Evolutionary conservation across 208 protist species (phyloP).

Genomic region (Leishmania braziliensis): DNA sequence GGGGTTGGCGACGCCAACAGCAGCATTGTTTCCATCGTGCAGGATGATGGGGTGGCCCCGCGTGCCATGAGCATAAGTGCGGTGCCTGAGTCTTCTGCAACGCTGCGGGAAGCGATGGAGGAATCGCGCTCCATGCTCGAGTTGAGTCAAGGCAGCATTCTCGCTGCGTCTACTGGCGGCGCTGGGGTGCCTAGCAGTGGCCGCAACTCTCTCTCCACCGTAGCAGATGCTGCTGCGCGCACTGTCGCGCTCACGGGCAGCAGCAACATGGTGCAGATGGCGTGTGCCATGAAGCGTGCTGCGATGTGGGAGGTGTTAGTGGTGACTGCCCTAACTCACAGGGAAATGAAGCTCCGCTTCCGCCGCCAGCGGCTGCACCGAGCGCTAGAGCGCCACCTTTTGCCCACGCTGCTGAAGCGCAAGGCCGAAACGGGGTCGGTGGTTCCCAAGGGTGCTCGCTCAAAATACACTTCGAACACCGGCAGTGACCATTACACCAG

Average conservation of each 20-base stretch:
- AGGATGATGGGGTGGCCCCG: slow-evolving; percentile 4
- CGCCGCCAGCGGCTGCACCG: slow-evolving; percentile 54
- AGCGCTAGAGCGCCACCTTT: slow-evolving; percentile 60
- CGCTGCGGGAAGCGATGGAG: slow-evolving; percentile 33
- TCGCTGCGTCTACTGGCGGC: neutral
- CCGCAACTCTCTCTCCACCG: slow-evolving; percentile 2
- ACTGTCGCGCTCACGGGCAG: slow-evolving; percentile 11
- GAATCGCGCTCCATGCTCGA: slow-evolving; percentile 22
- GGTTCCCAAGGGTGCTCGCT: slow-evolving; percentile 20
- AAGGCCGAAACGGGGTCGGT: slow-evolving; percentile 50
- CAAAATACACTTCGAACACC: neutral
- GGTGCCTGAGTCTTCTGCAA: slow-evolving; percentile 18
- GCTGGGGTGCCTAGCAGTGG: neutral
- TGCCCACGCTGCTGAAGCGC: slow-evolving; percentile 65
- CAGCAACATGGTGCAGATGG: slow-evolving; percentile 52
- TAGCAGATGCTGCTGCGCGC: slow-evolving; percentile 13
- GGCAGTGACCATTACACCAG: neutral
- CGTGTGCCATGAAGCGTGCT: slow-evolving; percentile 69
- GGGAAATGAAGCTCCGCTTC: slow-evolving; percentile 46
- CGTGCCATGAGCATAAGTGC: slow-evolving; percentile 16
- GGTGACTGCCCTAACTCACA: slow-evolving; percentile 38
- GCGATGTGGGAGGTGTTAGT: slow-evolving; percentile 80
- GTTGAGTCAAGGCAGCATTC: neutral
- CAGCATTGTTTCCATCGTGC: neutral
- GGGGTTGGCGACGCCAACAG: neutral